Percentiles rank a stretch among this genome's conserved stretches.
Conservation (phyloP, 2,329 filamentous ascomycete genomes). For the Xylariomycetidae sp. region DNA sequence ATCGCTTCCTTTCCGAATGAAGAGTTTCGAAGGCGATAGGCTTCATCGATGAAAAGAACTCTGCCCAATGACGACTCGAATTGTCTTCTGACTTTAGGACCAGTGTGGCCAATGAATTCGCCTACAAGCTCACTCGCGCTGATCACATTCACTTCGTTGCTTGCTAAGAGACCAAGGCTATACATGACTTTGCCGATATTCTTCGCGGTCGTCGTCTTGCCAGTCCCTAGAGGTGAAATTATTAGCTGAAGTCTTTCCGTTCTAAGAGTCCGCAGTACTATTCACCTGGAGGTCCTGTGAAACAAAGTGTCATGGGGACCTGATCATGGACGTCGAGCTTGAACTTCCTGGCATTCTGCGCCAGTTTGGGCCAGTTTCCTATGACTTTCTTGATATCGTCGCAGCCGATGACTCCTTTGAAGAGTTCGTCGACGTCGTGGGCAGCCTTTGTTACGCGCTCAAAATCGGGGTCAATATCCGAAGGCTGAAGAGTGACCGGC, state of each 20-base stretch:
- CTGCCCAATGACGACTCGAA: constrained; percentile 49
- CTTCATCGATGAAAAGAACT: constrained; percentile 53
- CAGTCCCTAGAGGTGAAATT: constrained; percentile 1
- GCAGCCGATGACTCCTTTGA: constrained; percentile 1
- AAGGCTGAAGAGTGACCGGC: not conserved
- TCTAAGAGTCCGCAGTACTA: too few relatives aligned
- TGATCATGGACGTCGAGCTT: not conserved
- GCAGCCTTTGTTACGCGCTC: not conserved
- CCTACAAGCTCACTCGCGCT: constrained; percentile 53
- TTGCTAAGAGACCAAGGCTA: constrained; percentile 51
- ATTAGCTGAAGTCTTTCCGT: too few relatives aligned
- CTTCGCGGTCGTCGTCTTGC: constrained; percentile 45
- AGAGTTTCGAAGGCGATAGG: constrained; percentile 46
- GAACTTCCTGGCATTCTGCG: not conserved
- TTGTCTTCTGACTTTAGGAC: constrained; percentile 46
- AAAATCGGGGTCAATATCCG: constrained; percentile 1
- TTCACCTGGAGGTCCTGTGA: constrained; percentile 5
- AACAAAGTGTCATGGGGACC: constrained; percentile 6
- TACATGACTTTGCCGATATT: constrained; percentile 57
- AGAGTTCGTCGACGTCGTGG: not conserved
- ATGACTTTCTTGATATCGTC: not conserved
- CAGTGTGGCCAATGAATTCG: constrained; percentile 52
- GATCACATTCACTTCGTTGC: constrained; percentile 46
- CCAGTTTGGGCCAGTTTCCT: not conserved
- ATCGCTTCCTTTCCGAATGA: constrained; percentile 35